Conservation (phyloP, 306 rosid genomes). For the Rosa multiflora region DNA sequence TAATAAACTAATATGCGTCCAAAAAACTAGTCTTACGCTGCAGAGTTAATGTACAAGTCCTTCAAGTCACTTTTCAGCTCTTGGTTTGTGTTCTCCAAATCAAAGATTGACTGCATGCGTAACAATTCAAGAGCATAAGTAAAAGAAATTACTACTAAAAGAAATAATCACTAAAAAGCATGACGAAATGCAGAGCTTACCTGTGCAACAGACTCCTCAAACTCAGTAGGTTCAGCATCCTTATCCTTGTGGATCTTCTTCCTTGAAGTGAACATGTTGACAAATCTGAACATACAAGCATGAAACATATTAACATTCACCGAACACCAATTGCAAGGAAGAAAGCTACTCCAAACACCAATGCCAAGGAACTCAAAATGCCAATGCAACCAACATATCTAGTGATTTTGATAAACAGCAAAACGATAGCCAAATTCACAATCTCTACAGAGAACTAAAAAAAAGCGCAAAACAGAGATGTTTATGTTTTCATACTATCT, state of each 20-base stretch:
- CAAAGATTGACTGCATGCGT: constrained; percentile 60
- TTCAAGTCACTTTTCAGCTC: constrained; percentile 93
- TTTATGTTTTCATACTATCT: neutral
- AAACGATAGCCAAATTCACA: neutral
- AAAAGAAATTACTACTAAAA: neutral
- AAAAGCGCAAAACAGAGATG: neutral
- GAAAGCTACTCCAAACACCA: neutral
- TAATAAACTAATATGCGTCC: neutral
- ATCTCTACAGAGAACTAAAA: neutral
- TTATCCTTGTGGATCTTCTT: constrained; percentile 71
- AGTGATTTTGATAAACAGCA: neutral
- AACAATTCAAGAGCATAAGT: neutral
- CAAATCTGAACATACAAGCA: constrained; percentile 11
- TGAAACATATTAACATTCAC: neutral
- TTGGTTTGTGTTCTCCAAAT: constrained; percentile 69
- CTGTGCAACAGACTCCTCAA: constrained; percentile 78
- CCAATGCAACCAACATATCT: neutral
- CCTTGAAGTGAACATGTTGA: constrained; percentile 62
- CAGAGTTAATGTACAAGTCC: constrained; percentile 84
- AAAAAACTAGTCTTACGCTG: constrained; percentile 48
- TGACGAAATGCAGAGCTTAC: constrained; percentile 22
- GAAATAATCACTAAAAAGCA: neutral
- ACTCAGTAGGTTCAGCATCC: constrained; percentile 65
- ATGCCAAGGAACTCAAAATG: neutral
- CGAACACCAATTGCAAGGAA: too few species aligned